A percentile compares a stretch with the other conserved stretches of the same genome.
phyloP scores from a whole-genome alignment of 352 stramenopile genomes.

The Phytophthora pseudosyringae region DNA sequence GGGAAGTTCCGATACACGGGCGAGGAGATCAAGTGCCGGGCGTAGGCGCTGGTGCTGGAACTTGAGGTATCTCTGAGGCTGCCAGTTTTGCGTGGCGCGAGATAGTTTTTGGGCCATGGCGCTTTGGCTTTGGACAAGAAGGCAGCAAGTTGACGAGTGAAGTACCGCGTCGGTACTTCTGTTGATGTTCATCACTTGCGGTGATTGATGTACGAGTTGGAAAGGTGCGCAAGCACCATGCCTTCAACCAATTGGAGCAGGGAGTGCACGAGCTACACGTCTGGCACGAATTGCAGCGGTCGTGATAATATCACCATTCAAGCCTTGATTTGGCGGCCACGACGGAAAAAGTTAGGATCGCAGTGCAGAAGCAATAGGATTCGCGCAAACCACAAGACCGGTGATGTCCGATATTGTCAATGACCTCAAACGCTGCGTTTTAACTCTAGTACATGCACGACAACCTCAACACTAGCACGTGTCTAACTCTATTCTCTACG shows the following conservation, averaged over 20 bases:
- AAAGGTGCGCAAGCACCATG: not conserved
- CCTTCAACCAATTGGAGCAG: not conserved
- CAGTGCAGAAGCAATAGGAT: constrained; percentile 17
- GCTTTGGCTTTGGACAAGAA: not conserved
- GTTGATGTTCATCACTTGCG: constrained; percentile 6
- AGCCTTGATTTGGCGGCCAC: constrained; percentile 17
- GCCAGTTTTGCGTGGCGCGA: constrained; percentile 54
- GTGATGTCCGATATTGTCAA: too few relatives aligned
- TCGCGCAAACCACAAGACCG: too few relatives aligned
- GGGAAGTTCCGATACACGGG: constrained; percentile 39
- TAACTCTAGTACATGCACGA: too few relatives aligned
- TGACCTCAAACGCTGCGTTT: too few relatives aligned
- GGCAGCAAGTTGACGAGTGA: not conserved
- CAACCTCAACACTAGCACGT: too few relatives aligned
- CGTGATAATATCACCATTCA: not conserved
- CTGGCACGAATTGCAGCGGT: too few relatives aligned
- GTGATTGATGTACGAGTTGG: constrained; percentile 3
- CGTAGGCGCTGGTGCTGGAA: constrained; percentile 68
- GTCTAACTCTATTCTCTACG: too few relatives aligned
- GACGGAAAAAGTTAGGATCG: constrained; percentile 43
- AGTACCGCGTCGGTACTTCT: too few relatives aligned
- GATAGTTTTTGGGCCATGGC: constrained; percentile 23
- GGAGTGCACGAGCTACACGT: too few relatives aligned
- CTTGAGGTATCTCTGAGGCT: constrained; percentile 64
- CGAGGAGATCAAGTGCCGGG: constrained; percentile 68